Evolutionary conservation across 352 stramenopile genomes (phyloP).

Genomic region (Pythium phragmiticola): DNA sequence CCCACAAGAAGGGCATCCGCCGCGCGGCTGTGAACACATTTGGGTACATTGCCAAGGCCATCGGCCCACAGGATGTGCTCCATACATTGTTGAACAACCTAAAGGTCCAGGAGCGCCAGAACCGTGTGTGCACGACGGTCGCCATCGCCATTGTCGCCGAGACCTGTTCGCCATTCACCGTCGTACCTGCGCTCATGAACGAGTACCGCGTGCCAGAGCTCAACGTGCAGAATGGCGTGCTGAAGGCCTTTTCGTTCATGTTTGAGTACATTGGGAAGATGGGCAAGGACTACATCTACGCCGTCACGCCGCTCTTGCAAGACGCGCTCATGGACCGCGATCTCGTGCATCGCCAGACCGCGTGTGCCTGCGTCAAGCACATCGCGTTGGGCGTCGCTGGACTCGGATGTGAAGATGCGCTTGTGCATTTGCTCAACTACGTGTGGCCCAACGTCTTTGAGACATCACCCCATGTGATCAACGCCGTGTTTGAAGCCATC

Average conservation of each 20-base stretch:
- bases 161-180: constrained; percentile 98
- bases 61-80: constrained; percentile 98
- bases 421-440: constrained; percentile 98
- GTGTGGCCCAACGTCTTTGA: constrained; percentile 99
- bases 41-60: constrained; percentile 99
- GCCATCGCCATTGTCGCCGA: constrained; percentile 99
- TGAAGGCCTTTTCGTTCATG: constrained; percentile 99
- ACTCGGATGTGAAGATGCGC: constrained; percentile 97
- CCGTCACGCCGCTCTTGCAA: constrained; percentile 97
- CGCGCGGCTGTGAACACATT: constrained; percentile 99
- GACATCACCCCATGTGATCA: constrained; percentile 98
- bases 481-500: constrained; percentile 98
- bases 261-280: constrained; percentile 99
- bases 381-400: constrained; percentile 95
- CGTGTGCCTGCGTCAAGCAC: constrained; percentile 97
- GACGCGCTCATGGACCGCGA: constrained; percentile 99
- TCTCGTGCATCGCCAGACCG: constrained; percentile 98
- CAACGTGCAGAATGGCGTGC: constrained; percentile 99
- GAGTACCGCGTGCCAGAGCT: constrained; percentile 99
- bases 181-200: constrained; percentile 99
- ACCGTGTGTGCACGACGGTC: constrained; percentile 99
- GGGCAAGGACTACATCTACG: constrained; percentile 99
- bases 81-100: constrained; percentile 99
- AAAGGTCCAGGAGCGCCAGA: constrained; percentile 99
- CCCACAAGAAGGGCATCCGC: constrained; percentile 98